Evolutionary conservation across 2,329 filamentous ascomycete genomes (phyloP).

Genomic region (Akanthomyces dipterigenus): DNA sequence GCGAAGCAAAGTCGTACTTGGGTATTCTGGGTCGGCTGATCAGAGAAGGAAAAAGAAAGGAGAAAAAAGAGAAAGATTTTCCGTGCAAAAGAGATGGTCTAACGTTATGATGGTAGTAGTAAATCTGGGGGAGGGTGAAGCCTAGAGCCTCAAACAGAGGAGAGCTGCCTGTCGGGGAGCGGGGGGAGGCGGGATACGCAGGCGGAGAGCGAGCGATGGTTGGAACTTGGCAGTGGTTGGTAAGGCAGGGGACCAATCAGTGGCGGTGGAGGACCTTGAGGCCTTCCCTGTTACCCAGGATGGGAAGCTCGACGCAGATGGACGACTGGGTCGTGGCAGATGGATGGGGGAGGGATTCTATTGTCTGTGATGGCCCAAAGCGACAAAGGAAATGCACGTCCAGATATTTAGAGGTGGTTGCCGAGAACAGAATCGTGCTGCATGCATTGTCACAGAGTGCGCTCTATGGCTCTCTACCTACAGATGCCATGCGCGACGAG

Average conservation of each 20-base stretch:
- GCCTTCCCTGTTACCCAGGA: not conserved
- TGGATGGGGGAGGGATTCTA: no score
- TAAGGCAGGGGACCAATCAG: not conserved
- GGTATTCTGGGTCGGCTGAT: conserved; percentile 1
- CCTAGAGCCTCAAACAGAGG: not conserved
- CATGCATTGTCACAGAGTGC: not conserved
- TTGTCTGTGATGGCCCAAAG: no score
- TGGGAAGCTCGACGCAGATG: not conserved
- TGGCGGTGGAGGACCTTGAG: not conserved
- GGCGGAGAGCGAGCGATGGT: conserved; percentile 4
- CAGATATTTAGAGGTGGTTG: not conserved
- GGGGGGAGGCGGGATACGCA: not conserved
- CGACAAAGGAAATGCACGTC: not conserved
- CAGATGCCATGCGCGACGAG: not conserved
- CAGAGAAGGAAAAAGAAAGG: not conserved
- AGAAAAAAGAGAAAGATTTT: not conserved
- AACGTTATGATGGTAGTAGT: not conserved
- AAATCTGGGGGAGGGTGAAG: not conserved
- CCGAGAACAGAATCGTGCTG: not conserved
- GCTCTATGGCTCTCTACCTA: no score
- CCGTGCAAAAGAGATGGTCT: conserved; percentile 2
- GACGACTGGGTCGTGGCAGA: not conserved
- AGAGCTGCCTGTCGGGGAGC: not conserved
- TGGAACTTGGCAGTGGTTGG: not conserved
- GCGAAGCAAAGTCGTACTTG: not conserved